Conservation (phyloP, 116 monocot species). For the Papilionanthe hybrid region DNA sequence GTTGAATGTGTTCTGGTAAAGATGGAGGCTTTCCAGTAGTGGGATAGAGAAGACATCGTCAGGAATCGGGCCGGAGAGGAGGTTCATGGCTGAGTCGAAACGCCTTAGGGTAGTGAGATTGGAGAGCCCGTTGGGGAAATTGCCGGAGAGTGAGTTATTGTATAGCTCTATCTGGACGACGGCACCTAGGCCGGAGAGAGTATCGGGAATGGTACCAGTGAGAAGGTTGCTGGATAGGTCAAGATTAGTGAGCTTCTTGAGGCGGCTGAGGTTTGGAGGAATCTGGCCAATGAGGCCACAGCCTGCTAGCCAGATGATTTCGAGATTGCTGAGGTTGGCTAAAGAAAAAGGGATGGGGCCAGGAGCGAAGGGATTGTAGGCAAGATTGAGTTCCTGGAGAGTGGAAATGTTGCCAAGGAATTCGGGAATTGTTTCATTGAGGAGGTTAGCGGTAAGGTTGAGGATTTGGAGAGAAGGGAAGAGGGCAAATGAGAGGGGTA, state of each 20-base stretch:
- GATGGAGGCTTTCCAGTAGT: conserved; percentile 62
- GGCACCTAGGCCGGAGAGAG: conserved; percentile 29
- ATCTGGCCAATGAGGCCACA: conserved; percentile 35
- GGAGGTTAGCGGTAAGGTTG: conserved; percentile 50
- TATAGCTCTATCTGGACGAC: conserved; percentile 60
- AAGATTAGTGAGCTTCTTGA: conserved; percentile 28
- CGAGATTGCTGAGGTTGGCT: conserved; percentile 19
- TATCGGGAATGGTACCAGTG: conserved; percentile 21
- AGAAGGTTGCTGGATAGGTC: conserved; percentile 40
- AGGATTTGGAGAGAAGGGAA: conserved; percentile 26
- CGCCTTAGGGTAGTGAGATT: conserved; percentile 30
- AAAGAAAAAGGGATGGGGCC: conserved; percentile 38
- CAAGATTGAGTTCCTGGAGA: conserved; percentile 56
- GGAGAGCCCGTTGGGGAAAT: conserved; percentile 46
- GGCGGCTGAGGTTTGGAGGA: conserved; percentile 24
- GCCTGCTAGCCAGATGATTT: conserved; percentile 39
- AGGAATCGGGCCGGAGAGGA: conserved; percentile 26
- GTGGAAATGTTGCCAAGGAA: conserved; percentile 43
- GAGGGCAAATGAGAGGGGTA: conserved; percentile 32
- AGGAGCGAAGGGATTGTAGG: conserved; percentile 52
- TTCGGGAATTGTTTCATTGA: conserved; percentile 39
- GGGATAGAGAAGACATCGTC: conserved; percentile 40
- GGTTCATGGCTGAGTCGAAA: conserved; percentile 59
- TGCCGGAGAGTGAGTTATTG: conserved; percentile 3
- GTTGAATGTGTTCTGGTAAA: conserved; percentile 57